These are phyloP conservation scores for Globisporangium polare DNA, from an alignment of 352 stramenopile genomes.

Conservation along the genomic window DNA sequence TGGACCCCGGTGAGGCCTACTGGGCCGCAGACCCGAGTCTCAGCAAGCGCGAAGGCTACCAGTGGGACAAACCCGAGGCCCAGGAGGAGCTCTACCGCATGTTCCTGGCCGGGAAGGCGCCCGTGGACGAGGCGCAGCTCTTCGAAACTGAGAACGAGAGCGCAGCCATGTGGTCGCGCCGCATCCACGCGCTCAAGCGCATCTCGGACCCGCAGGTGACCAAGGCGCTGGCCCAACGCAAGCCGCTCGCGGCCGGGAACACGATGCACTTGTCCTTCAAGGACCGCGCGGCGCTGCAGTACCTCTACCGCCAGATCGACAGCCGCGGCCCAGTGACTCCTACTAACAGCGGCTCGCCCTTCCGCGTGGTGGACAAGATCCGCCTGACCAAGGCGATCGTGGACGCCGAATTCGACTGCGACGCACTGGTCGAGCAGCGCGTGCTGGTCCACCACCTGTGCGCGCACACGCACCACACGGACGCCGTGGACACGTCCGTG, in stretches of 20 bases:
- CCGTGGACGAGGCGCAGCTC: constrained; percentile 53
- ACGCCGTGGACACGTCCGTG: constrained; percentile 68
- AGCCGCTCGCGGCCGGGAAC: not conserved
- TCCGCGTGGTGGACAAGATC: constrained; percentile 76
- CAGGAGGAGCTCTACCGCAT: constrained; percentile 70
- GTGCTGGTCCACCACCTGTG: constrained; percentile 58
- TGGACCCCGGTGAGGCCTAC: constrained; percentile 41
- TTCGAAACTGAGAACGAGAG: constrained; percentile 48
- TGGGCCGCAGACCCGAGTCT: constrained; percentile 24
- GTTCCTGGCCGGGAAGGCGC: constrained; percentile 63
- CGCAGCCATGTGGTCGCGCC: constrained; percentile 58
- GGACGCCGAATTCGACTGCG: constrained; percentile 69
- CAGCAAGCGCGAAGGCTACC: constrained; percentile 21
- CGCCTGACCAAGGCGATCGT: constrained; percentile 67
- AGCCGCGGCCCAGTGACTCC: constrained; percentile 16
- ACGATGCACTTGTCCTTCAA: constrained; percentile 45
- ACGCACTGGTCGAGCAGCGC: constrained; percentile 44
- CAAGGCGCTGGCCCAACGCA: constrained; percentile 13
- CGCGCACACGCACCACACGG: constrained; percentile 46
- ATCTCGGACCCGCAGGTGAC: constrained; percentile 28
- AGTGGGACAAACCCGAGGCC: constrained; percentile 34
- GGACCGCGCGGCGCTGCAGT: constrained; percentile 46
- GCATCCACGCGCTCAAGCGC: constrained; percentile 47
- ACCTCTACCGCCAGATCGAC: constrained; percentile 71
- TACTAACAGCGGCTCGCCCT: constrained; percentile 35